phyloP scores from a whole-genome alignment of 176 grass and related monocot genomes.

The Tuctoria greenei region DNA sequence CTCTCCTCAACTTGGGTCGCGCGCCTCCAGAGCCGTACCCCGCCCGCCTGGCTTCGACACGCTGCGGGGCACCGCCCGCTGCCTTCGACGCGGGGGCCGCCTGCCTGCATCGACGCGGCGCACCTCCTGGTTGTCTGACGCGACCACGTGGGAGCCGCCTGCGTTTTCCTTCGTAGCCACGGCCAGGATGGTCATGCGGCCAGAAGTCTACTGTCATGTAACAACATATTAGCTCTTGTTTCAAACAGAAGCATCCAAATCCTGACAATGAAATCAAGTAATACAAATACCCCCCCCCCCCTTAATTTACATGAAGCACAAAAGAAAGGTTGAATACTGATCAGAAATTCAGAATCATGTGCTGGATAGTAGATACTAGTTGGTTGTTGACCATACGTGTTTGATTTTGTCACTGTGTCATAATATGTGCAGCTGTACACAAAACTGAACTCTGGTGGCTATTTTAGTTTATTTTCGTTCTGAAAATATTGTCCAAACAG shows the following conservation, averaged over 20 bases:
- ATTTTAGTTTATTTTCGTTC: too few species aligned
- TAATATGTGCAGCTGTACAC: slow-evolving; percentile 6
- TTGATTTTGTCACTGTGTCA: not conserved
- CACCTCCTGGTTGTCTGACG: too few species aligned
- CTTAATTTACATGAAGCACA: not conserved
- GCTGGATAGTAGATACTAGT: not conserved
- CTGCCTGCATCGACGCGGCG: too few species aligned
- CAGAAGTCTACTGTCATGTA: not conserved
- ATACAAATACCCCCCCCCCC: not conserved
- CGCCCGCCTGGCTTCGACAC: too few species aligned
- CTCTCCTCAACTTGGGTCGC: too few species aligned
- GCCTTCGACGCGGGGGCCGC: too few species aligned
- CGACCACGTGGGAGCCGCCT: too few species aligned
- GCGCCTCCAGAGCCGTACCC: too few species aligned
- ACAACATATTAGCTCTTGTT: slow-evolving; percentile 8
- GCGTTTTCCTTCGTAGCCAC: too few species aligned
- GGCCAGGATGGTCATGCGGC: slow-evolving; percentile 40
- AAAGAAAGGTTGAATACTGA: not conserved
- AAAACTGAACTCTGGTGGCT: slow-evolving; percentile 2
- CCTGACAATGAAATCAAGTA: not conserved
- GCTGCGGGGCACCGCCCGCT: too few species aligned
- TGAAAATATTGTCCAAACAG: too few species aligned
- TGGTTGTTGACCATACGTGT: not conserved
- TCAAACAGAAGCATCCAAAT: not conserved
- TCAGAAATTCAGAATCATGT: slow-evolving; percentile 8